Base-by-base conservation (phyloP, 2,329 filamentous ascomycete genomes). In the Fusarium piperis region DNA sequence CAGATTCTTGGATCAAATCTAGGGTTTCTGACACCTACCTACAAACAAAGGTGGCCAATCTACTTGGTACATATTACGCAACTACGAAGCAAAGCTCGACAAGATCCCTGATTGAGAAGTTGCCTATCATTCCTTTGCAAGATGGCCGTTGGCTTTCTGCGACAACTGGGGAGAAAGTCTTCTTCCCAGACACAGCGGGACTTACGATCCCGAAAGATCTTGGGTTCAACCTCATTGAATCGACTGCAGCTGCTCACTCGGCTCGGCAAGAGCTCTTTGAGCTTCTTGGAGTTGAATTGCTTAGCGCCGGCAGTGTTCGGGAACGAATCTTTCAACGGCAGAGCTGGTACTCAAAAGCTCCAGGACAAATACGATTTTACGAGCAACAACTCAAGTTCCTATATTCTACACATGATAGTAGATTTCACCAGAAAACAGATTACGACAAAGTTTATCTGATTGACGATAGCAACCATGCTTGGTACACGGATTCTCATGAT, bases 81-180 rank as follows among this genome's bases (percentile, higher is more conserved):
- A 16, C 2, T 16, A 6, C 35, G 9, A 16, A n/a, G 12, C 4
- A 3, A 1, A 20, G 3, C 12, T 1, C 0, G 23, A 2, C 9
- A 8, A 12, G 20, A 11, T 12, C 6, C 9, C 28, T n/a, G 33
- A 26, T 58, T 16, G n/a, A 28, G 36, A 6, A 11, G 23, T 7
- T 59, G 7, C 15, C 28, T 11, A 13, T 59, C 12, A n/a, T 59
- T 20, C 39, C 10, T 5, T 48, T 59, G 56, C 30, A 20, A 15
- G 39, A 59, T 15, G 18, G 16, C 2, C 26, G 35, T 16, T 59
- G 56, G 56, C 36, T 59, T 15, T 11, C 56, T 8, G 16, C 13
- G 2, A n/a, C 12, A 23, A 13, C 3, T 9, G 16, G 4, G 13
- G 23, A 39, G 10, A 32, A 16, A 2, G 0, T 59, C 10, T 59